phyloP scores from a whole-genome alignment of 768 basidiomycete species.

The Daedaleopsis nitida region DNA sequence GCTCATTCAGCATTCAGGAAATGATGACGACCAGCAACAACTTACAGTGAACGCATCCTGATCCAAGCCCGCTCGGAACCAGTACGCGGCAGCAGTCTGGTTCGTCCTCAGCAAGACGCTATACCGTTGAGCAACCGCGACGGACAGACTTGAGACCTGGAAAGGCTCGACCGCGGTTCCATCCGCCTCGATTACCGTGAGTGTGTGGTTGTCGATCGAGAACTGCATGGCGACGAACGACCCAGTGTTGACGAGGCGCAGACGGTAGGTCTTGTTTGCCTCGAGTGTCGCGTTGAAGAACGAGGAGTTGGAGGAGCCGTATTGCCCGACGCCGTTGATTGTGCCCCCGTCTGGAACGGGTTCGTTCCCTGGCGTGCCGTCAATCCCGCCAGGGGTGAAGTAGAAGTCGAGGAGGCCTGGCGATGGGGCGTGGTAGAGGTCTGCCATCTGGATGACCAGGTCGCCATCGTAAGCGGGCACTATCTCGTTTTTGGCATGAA shows the following conservation, averaged over 20 bases:
- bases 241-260: slow-evolving; percentile 51
- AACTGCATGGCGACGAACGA: slow-evolving; percentile 48
- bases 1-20: neutral
- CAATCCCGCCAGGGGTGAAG: slow-evolving; percentile 31
- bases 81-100: slow-evolving; percentile 37
- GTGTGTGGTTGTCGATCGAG: slow-evolving; percentile 47
- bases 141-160: slow-evolving; percentile 39
- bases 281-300: slow-evolving; percentile 36
- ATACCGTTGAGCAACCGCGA: slow-evolving; percentile 53
- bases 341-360: slow-evolving; percentile 38
- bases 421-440: slow-evolving; percentile 35
- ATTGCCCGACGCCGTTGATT: slow-evolving; percentile 39
- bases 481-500: slow-evolving; percentile 40
- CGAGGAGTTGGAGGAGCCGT: slow-evolving; percentile 18
- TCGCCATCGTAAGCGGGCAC: slow-evolving; percentile 44
- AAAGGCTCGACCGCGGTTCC: slow-evolving; percentile 45
- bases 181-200: slow-evolving; percentile 51
- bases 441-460: slow-evolving; percentile 41
- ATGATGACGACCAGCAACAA: neutral
- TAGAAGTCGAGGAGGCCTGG: slow-evolving; percentile 28
- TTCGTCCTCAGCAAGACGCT: slow-evolving; percentile 48
- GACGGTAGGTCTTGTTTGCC: slow-evolving; percentile 39
- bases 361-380: slow-evolving; percentile 34
- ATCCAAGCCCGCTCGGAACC: slow-evolving; percentile 44
- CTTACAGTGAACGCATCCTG: slow-evolving; percentile 33